Evolutionary conservation across 2,329 filamentous ascomycete genomes (phyloP), one percentile per base, ranked within the genome.

Genomic region (Alternaria consortialis): DNA sequence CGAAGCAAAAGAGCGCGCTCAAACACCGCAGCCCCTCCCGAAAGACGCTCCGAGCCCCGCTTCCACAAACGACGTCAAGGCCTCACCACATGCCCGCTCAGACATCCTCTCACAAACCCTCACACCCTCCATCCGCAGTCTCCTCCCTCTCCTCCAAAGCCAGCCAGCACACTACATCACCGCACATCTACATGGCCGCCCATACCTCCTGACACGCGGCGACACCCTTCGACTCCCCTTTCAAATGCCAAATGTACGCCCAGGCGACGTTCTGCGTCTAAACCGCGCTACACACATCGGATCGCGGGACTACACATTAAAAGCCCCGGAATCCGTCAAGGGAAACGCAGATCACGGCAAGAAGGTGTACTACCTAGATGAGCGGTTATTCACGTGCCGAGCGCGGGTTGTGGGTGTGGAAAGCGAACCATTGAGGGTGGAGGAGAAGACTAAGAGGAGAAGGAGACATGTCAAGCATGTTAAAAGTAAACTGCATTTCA

Each of bases 401-500:
- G 92, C 94, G 15, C 88, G 90, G 34, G 93, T 99, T 27, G 85
- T 95, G 64, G 94, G 93, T 6, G 87, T 91, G 7, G 95, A 98
- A 81, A 87, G 88, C 58, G 83, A 91, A 88, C 84, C 84, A 43
- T 77, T 86, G 82, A 72, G 83, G 56, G 74, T 85, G 37, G 83
- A 81, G 74, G 83, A 85, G 78, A 86, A 86, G 81, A 86, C 84
- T 74, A 90, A 90, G 79, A 83, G 92, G 74, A 85, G 90, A 75
- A 84, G 87, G 71, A 81, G 88, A 65, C 85, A 87, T 75, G 85
- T 87, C 51, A 92, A 89, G 83, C 88, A 86, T 60, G 90, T 95
- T 9, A 90, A 86, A 82, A 97, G 93, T 84, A 97, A 99, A 86
- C 92, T 97, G 77, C 86, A 87, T 73, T 97, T 91, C 80, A 99